Evolutionary conservation across 495 filamentous ascomycete genomes (phyloP).

Genomic region (Talaromyces borbonicus): DNA sequence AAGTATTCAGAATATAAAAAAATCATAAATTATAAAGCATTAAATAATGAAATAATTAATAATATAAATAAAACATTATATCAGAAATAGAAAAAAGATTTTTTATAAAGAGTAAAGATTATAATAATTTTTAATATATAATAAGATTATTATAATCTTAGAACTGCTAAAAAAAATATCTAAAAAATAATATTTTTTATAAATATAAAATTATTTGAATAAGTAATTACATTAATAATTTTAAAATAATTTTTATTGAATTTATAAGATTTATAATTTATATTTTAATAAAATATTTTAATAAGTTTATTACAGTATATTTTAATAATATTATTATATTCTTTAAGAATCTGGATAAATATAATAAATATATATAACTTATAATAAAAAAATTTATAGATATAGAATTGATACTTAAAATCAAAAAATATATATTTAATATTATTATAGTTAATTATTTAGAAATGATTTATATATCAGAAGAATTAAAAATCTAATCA

Average conservation of each 20-base stretch:
- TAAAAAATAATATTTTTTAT: too few species aligned
- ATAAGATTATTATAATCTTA: background rate
- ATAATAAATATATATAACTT: too few species aligned
- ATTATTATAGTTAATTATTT: slow-evolving; percentile 6
- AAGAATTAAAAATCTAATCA: background rate
- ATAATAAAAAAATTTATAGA: too few species aligned
- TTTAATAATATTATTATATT: too few species aligned
- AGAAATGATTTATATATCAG: background rate
- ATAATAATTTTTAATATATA: slow-evolving; percentile 1
- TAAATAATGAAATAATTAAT: slow-evolving; percentile 5
- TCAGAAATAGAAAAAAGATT: slow-evolving; percentile 4
- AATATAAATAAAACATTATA: background rate
- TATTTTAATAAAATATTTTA: slow-evolving; percentile 7
- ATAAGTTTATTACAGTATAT: too few species aligned
- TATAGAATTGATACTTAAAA: too few species aligned
- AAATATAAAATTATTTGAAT: too few species aligned
- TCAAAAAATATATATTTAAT: too few species aligned
- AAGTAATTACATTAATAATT: slow-evolving; percentile 3
- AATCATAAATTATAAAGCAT: slow-evolving; percentile 3
- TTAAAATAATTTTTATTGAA: background rate
- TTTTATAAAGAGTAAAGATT: slow-evolving; percentile 9
- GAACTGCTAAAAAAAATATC: too few species aligned
- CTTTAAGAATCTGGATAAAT: too few species aligned
- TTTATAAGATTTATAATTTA: too few species aligned
- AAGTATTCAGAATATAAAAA: too few species aligned